Evolutionary conservation across 169 alveolate genomes (phyloP).

Genomic region (Plasmodium inui): DNA sequence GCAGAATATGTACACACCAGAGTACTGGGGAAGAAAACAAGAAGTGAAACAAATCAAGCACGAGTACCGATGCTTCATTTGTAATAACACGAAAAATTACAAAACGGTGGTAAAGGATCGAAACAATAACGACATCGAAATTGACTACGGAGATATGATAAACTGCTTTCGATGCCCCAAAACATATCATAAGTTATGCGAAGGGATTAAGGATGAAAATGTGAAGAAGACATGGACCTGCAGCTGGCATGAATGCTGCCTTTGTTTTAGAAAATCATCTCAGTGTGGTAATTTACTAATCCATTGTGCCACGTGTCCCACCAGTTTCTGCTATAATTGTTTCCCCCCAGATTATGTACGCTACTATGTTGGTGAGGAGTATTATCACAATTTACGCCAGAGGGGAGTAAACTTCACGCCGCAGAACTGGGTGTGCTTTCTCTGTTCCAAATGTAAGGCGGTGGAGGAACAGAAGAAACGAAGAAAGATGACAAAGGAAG

Average conservation of each 20-base stretch:
- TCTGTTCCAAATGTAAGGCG: slow-evolving; percentile 93
- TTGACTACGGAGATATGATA: slow-evolving; percentile 88
- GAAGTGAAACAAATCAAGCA: slow-evolving; percentile 88
- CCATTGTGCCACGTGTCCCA: slow-evolving; percentile 94
- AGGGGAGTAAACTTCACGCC: slow-evolving; percentile 91
- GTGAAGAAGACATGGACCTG: slow-evolving; percentile 91
- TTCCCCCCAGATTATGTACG: slow-evolving; percentile 92
- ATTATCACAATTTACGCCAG: slow-evolving; percentile 88
- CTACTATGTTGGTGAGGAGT: slow-evolving; percentile 90
- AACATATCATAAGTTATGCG: slow-evolving; percentile 91
- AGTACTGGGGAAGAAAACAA: slow-evolving; percentile 83
- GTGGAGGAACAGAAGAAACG: slow-evolving; percentile 91
- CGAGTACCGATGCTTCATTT: slow-evolving; percentile 91
- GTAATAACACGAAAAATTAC: slow-evolving; percentile 88
- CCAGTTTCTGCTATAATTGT: slow-evolving; percentile 93
- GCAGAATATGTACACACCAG: slow-evolving; percentile 83
- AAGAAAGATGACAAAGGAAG: slow-evolving; percentile 88
- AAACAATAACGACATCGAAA: slow-evolving; percentile 82
- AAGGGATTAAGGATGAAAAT: slow-evolving; percentile 80
- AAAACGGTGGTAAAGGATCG: slow-evolving; percentile 81
- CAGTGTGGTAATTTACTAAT: slow-evolving; percentile 92
- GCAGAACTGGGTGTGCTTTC: slow-evolving; percentile 89
- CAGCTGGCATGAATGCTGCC: slow-evolving; percentile 94
- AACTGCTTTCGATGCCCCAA: slow-evolving; percentile 92
- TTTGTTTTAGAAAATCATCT: slow-evolving; percentile 91